Base-by-base conservation (phyloP, 1,284 basidiomycete species). In the Leccinum subfulvum region DNA sequence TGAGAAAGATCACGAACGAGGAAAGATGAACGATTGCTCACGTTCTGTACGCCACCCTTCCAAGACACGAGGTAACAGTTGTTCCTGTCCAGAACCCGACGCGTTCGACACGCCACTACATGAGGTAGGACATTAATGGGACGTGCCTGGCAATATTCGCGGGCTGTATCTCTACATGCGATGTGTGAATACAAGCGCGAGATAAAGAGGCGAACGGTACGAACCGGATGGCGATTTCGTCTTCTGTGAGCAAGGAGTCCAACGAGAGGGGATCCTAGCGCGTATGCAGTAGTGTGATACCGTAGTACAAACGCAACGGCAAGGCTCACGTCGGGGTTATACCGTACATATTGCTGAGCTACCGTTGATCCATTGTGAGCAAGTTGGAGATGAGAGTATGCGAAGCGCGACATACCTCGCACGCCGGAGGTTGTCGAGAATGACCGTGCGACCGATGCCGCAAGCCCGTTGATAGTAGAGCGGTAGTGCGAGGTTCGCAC, bases 1-100 rank as follows among this genome's bases (percentile, higher is more conserved):
- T 58, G 39, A 33, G 57, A 54, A 26, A 53, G 37, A 23, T n/a
- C 21, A 55, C 9, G 35, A 14, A 44, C 16, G 16, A 2, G 11
- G 39, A 3, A 23, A 49, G 21, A 52, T 35, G 28, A 30, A n/a
- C 3, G 60, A 28, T 62, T 23, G 66, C 80, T 64, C 66, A 90
- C 93, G 80, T 84, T 98, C 96, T 21, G 89, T 94, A 59, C 96
- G 83, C 83, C 94, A 95, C 49, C 89, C 94, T 55, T 97, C 82
- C 41, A 92, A 77, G 23, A 98, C 92, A 33, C 94, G 87, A 18
- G 96, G 94, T 61, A 87, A 79, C 13, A 98, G 84, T 60, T 87
- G 84, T 69, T 94, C 92, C 88, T 96, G 70, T 60, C 58, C 35
- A 62, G 39, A 59, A 49, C 10, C 18, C 35, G 35, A 30, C 37